These are phyloP conservation scores for Tetrastigma voinierianum DNA, from an alignment of 164 flowering plant species.

Conservation along the genomic window DNA sequence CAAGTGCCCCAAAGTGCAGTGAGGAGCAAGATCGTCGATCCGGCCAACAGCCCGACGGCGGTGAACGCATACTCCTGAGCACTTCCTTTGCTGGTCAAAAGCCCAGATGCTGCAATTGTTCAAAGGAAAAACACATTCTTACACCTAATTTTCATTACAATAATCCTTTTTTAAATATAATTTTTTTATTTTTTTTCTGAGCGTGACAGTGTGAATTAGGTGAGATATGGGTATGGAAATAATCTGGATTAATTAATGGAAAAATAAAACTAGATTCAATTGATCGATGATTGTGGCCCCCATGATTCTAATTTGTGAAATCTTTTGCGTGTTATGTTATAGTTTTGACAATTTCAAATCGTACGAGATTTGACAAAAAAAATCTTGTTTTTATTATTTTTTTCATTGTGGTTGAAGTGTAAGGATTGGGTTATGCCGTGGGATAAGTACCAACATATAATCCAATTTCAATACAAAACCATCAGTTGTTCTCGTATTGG, in stretches of 20 bases:
- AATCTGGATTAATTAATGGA: not conserved
- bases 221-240: too few species aligned
- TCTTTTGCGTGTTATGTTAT: not conserved
- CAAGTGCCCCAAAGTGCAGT: slow-evolving; percentile 30
- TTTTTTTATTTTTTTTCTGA: too few species aligned
- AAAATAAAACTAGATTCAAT: not conserved
- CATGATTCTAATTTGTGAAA: not conserved
- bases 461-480: too few species aligned
- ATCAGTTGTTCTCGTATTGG: too few species aligned
- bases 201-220: too few species aligned
- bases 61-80: slow-evolving; percentile 21
- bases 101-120: slow-evolving; percentile 19
- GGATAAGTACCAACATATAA: too few species aligned
- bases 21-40: slow-evolving; percentile 25
- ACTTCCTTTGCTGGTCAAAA: slow-evolving; percentile 11
- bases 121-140: not conserved
- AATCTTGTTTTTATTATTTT: too few species aligned
- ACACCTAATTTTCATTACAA: not conserved
- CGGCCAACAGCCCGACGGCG: slow-evolving; percentile 29
- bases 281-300: not conserved
- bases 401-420: too few species aligned
- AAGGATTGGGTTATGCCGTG: too few species aligned
- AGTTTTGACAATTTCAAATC: not conserved
- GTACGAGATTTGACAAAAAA: not conserved
- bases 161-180: too few species aligned